phyloP scores from a whole-genome alignment of 2,329 filamentous ascomycete species.

The Trichoderma koningiopsis region DNA sequence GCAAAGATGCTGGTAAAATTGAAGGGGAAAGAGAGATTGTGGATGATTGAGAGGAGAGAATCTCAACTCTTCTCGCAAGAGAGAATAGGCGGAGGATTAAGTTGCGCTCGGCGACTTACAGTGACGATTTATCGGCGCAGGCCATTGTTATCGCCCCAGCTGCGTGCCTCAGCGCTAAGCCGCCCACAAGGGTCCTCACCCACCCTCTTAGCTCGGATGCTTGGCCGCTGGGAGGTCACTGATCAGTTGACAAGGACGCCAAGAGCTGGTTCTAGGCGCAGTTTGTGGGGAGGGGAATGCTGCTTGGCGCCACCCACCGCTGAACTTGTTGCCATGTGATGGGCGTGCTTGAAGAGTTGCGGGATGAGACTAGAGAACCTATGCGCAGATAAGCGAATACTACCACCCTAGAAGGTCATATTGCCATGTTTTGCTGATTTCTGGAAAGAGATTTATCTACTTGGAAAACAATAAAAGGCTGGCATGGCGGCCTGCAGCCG shows the following conservation, averaged over 20 bases:
- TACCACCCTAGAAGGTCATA: background rate
- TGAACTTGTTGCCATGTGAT: constrained; percentile 16
- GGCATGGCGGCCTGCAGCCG: background rate
- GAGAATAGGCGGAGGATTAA: background rate
- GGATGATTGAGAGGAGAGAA: background rate
- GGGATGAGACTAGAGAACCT: background rate
- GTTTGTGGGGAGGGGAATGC: background rate
- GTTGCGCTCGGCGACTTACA: constrained; percentile 1
- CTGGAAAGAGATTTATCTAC: background rate
- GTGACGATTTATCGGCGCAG: background rate
- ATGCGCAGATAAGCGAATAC: background rate
- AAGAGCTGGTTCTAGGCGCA: background rate
- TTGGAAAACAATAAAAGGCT: background rate
- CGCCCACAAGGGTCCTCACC: constrained; percentile 17
- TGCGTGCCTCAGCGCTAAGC: background rate
- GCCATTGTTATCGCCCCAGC: background rate
- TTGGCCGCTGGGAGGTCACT: background rate
- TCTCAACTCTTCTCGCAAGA: background rate
- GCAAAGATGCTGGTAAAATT: background rate
- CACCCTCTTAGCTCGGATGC: background rate
- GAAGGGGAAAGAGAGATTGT: background rate
- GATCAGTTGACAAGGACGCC: constrained; percentile 11
- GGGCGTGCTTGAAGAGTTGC: background rate
- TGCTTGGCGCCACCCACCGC: constrained; percentile 11
- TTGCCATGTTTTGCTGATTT: background rate